Evolutionary conservation across 768 basidiomycete genomes (phyloP).

Genomic region (Russula dissimulans): DNA sequence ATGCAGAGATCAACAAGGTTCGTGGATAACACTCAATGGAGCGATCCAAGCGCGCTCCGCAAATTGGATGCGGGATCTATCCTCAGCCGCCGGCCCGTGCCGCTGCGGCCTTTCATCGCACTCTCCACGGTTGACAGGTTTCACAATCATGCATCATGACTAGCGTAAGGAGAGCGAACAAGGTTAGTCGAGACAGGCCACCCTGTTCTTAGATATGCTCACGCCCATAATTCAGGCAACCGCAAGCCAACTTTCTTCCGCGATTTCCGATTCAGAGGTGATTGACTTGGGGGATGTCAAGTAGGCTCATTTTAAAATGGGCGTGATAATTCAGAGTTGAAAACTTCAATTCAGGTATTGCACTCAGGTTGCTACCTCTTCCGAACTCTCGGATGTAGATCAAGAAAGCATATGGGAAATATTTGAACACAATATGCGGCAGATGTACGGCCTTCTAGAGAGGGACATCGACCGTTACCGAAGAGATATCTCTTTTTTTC

Average conservation of each 20-base stretch:
- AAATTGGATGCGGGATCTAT: not conserved
- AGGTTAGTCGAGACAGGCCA: not conserved
- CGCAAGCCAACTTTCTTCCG: constrained; percentile 1
- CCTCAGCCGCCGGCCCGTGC: no score
- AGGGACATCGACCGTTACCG: constrained; percentile 23
- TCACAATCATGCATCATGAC: constrained; percentile 4
- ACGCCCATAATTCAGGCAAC: constrained; percentile 5
- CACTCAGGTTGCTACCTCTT: constrained; percentile 4
- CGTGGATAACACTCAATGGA: not conserved
- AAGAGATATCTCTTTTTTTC: no score
- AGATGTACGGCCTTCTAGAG: constrained; percentile 1
- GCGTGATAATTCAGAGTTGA: not conserved
- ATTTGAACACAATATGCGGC: constrained; percentile 15
- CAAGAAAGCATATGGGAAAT: constrained; percentile 11
- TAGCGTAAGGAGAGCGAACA: constrained; percentile 15
- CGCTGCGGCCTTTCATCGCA: no score
- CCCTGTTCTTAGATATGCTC: no score
- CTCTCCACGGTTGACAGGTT: no score
- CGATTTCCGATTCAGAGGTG: not conserved
- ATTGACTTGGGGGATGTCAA: not conserved
- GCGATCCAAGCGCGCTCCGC: not conserved
- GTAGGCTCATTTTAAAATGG: not conserved
- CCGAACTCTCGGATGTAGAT: constrained; percentile 7
- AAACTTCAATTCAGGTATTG: not conserved
- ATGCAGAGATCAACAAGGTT: not conserved